A percentile compares a stretch with the other conserved stretches of the same genome.
phyloP scores from a whole-genome alignment of 1,284 basidiomycete species.

The Leccinum fuscescens region DNA sequence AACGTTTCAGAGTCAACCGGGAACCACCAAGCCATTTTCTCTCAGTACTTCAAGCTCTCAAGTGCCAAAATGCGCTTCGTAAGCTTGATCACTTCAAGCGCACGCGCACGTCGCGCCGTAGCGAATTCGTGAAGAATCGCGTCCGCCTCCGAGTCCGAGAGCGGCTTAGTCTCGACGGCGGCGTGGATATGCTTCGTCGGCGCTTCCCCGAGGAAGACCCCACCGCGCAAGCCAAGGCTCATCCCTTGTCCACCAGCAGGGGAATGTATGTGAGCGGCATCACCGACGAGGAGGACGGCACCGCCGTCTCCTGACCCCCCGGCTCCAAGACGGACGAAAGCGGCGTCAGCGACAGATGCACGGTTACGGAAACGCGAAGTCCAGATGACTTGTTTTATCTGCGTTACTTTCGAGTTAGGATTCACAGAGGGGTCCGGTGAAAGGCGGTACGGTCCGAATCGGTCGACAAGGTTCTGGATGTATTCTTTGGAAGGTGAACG shows the following conservation, averaged over 20 bases:
- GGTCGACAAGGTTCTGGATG: constrained; percentile 37
- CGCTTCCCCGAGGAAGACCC: constrained; percentile 32
- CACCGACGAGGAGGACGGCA: constrained; percentile 35
- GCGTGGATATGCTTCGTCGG: constrained; percentile 19
- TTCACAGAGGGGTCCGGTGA: background rate
- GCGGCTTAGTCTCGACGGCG: background rate
- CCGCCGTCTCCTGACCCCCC: background rate
- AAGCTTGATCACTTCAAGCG: background rate
- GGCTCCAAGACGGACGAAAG: background rate
- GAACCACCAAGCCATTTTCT: constrained; percentile 15
- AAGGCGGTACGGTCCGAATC: constrained; percentile 13
- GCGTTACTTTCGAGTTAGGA: background rate
- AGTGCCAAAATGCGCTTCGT: background rate
- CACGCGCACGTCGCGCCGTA: background rate
- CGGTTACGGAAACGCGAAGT: constrained; percentile 38
- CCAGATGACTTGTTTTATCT: constrained; percentile 26
- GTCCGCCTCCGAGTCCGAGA: background rate
- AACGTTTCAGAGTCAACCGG: constrained; percentile 17
- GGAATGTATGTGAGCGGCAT: constrained; percentile 46
- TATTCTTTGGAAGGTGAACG: constrained; percentile 33
- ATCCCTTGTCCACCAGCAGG: constrained; percentile 48
- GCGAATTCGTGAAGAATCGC: background rate
- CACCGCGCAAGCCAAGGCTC: constrained; percentile 48
- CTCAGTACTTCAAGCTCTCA: background rate
- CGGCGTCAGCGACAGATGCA: constrained; percentile 34